Conservation (phyloP, 2,329 filamentous ascomycete genomes). For the Lizonia empirigonia region DNA sequence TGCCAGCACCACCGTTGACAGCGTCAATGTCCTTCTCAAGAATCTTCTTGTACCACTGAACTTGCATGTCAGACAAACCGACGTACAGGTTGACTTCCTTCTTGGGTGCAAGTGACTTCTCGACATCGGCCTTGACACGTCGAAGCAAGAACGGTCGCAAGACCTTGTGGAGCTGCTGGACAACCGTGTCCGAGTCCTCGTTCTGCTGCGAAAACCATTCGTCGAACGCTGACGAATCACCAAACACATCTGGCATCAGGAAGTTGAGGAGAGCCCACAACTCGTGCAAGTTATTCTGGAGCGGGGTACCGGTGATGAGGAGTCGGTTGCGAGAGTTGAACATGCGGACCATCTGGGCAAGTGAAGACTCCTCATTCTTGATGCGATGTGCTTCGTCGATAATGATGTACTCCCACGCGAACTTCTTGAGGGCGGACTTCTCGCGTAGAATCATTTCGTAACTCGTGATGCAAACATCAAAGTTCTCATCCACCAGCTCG, state of each 20-base stretch:
- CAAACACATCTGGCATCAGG: constrained; percentile 95
- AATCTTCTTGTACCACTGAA: constrained; percentile 99
- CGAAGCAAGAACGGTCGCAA: constrained; percentile 91
- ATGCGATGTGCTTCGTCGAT: constrained; percentile 98
- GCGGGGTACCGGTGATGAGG: constrained; percentile 92
- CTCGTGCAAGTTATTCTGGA: constrained; percentile 98
- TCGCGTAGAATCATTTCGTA: constrained; percentile 99
- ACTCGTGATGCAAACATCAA: constrained; percentile 97
- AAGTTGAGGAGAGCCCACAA: constrained; percentile 98
- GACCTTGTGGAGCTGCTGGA: constrained; percentile 93
- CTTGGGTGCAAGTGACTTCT: constrained; percentile 96
- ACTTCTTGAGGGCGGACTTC: constrained; percentile 93
- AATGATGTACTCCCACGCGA: constrained; percentile 99
- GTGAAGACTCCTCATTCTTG: constrained; percentile 98
- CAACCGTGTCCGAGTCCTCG: constrained; percentile 90
- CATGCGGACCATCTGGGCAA: constrained; percentile 93
- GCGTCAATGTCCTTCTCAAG: constrained; percentile 98
- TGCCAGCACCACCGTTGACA: constrained; percentile 94
- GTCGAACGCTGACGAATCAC: constrained; percentile 94
- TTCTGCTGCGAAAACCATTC: constrained; percentile 96
- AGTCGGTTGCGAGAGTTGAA: constrained; percentile 96
- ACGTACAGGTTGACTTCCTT: constrained; percentile 97
- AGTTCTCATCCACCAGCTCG: constrained; percentile 89
- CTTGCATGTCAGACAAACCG: constrained; percentile 98
- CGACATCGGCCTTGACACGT: constrained; percentile 95